Conservation (phyloP, 805 yeast species). For the Groenewaldozyma tartarivorans region DNA sequence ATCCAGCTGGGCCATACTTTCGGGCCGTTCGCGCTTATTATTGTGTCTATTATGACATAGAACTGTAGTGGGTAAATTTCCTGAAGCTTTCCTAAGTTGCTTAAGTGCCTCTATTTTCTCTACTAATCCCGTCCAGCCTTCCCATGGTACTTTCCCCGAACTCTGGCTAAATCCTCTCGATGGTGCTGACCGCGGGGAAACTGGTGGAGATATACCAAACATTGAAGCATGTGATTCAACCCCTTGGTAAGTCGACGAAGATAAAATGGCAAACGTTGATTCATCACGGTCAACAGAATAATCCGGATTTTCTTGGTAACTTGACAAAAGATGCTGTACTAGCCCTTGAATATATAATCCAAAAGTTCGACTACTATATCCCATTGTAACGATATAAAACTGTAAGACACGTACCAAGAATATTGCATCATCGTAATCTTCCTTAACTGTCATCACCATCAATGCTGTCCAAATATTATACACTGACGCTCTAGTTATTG, state of each 20-base stretch:
- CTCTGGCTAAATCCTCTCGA: not conserved
- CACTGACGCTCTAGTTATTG: constrained; percentile 4
- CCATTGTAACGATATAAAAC: not conserved
- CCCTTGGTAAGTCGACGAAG: not conserved
- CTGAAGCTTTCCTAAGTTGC: not conserved
- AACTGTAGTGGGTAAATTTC: not conserved
- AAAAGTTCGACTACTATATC: constrained; percentile 1
- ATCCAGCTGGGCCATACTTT: constrained; percentile 5
- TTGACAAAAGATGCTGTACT: constrained; percentile 1
- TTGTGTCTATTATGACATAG: constrained; percentile 1
- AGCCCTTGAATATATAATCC: constrained; percentile 12
- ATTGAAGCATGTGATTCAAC: not conserved
- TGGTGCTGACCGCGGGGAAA: not conserved
- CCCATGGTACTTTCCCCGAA: not conserved
- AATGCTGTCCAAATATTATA: constrained; percentile 9
- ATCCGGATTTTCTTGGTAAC: too few species aligned
- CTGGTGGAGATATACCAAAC: not conserved
- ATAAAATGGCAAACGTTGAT: not conserved
- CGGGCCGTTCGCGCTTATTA: constrained; percentile 5
- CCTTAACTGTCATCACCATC: constrained; percentile 9
- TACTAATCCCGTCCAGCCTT: not conserved
- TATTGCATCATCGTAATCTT: constrained; percentile 9
- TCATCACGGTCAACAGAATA: not conserved
- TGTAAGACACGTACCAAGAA: constrained; percentile 7
- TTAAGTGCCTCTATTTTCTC: not conserved